phyloP scores from a whole-genome alignment of 2,329 filamentous ascomycete genomes.

The Emmonsiellopsis sp. region DNA sequence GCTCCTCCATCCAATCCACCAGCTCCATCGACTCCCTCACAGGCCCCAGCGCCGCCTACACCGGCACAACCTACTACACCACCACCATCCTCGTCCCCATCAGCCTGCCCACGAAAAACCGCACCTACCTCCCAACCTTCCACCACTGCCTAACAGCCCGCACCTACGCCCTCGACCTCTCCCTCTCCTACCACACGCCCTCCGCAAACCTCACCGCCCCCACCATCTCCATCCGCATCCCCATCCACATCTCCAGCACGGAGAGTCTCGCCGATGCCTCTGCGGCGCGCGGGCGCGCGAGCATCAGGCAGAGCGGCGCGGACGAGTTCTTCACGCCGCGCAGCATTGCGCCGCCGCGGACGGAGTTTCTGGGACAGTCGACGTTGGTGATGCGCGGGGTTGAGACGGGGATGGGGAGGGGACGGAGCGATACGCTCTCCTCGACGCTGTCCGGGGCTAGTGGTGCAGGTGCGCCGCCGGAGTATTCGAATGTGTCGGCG shows the following conservation, averaged over 20 bases:
- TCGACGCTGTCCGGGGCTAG: neutral
- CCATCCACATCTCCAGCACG: conserved; percentile 31
- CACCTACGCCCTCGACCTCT: conserved; percentile 52
- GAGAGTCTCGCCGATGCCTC: conserved; percentile 9
- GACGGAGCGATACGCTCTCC: neutral
- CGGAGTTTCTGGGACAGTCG: conserved; percentile 6
- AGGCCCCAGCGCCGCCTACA: conserved; percentile 33
- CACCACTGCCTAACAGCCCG: conserved; percentile 60
- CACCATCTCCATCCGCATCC: conserved; percentile 32
- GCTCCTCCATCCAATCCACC: conserved; percentile 16
- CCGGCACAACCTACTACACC: conserved; percentile 48
- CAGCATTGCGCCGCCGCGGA: conserved; percentile 5
- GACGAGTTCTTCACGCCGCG: conserved; percentile 13
- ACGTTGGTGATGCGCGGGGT: neutral
- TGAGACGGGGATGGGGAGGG: neutral
- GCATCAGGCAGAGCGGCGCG: neutral
- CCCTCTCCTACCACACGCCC: conserved; percentile 46
- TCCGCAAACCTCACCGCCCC: conserved; percentile 34
- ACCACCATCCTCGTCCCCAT: conserved; percentile 56
- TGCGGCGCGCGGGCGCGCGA: neutral
- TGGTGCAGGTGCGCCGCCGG: conserved; percentile 2
- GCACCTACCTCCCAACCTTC: conserved; percentile 60
- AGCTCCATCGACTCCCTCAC: conserved; percentile 22
- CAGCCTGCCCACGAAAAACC: conserved; percentile 47
- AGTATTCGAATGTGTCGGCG: conserved; percentile 3